Evolutionary conservation across 2,329 filamentous ascomycete species (phyloP), one percentile per base, ranked within the genome.

Genomic region (Ceratocystis papillata): DNA sequence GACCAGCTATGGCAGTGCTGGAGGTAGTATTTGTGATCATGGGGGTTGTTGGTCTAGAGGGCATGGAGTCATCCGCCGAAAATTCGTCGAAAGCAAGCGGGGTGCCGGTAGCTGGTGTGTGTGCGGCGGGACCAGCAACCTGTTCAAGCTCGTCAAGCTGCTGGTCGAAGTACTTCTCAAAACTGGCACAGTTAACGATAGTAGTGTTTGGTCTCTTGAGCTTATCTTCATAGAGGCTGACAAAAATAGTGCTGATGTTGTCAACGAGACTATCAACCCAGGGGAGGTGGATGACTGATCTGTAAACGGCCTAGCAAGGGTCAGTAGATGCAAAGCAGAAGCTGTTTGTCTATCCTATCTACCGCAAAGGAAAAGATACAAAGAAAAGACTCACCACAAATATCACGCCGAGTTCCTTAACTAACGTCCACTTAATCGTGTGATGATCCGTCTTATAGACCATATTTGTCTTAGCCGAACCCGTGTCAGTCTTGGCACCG

Each of bases 181-280:
- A 99, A 63, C 84, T 82, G 64, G 80, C 74, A 77, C 91, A 96
- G 73, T 92, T 84, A 67, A 94, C 81, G 25, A 89, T 80, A 65
- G 88, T 90, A 10, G 86, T 89, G 73, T 93, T 84, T 30, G 88
- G 84, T 71, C 89, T 89, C 74, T 86, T 91, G 65, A 99, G 79
- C 75, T 96, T 88, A 67, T 94, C 87, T 70, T 87, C 89, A 75
- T 97, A 99, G 33, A 96, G 81, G 70, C 91, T 89, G 70, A 94
- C 82, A 73, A 97, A 99, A 44, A 99, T 86, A 8, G 89, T 91
- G 74, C 87, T 90, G 72, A 97, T 90, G 72, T 97, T 96, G 73
- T 96, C 93, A 70, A 99, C 85, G 61, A 99, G 86, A 75, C 94
- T 91, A 76, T 99, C 94, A 70, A 97, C 90, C 94, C 95, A 99